Base-by-base conservation (phyloP, 495 filamentous ascomycete genomes). In the Penicillium mononematosum region DNA sequence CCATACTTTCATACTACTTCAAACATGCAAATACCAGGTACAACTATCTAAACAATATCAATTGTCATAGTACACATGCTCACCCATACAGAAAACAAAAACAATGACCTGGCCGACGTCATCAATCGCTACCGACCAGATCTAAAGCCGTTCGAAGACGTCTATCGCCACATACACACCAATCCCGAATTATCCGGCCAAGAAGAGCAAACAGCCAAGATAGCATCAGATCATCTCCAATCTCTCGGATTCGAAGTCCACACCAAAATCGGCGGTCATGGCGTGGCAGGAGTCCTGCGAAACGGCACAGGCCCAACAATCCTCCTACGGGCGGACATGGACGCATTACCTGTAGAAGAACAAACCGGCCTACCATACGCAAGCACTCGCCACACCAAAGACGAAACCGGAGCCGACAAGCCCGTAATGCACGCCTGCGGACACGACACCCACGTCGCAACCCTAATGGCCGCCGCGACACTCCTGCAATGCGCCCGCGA, bases 361-460 rank as follows among this genome's bases (percentile, higher is more conserved):
- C 59, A 73, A 39, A 86, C 83, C 1, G 77, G 75, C 0, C 67
- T 86, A 1, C 67, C 70, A 11, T 88, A 86, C 60, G 79, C 82
- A 0, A 85, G 81, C 63, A 71, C 60, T 17, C 58, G 58, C 7
- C 72, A 70, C 56, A 60, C 66, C 6, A 75, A 75, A 47, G 73
- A 80, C 58, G 58, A 57, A 5, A 68, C 80, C 20, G 84, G 83
- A 3, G 52, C 62, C 3, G 5, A 9, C 0, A 67, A 70, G 44
- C 80, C 82, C 0, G 82, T 85, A 1, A 86, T 86, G 85, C 85
- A 88, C 65, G 83, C 86, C 31, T 87, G 84, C 66, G 85, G 85
- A 1, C 85, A 89, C 56, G 86, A 89, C 58, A 79, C 83, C 59
- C 84, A 89, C 62, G 74, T 85, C 11, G 68, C 79, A 0, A 64